Conservation (phyloP, 768 basidiomycete genomes). For the Lentinula detonsa region DNA sequence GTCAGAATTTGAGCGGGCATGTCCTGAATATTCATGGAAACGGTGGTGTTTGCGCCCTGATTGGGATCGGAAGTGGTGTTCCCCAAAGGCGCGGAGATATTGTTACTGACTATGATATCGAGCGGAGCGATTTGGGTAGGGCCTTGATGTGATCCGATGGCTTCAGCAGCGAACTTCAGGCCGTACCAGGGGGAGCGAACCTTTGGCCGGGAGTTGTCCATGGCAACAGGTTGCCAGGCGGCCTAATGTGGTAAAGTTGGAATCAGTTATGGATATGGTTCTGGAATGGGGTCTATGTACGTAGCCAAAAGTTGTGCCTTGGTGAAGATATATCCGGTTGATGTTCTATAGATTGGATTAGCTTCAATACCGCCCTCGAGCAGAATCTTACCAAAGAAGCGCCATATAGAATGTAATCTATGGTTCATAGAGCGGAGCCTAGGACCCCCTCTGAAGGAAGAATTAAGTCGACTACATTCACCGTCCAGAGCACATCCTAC, state of each 20-base stretch:
- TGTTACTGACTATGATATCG: background rate
- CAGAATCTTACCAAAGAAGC: background rate
- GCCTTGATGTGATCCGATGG: slow-evolving; percentile 1
- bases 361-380: background rate
- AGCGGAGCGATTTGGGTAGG: background rate
- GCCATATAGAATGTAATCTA: slow-evolving; percentile 1
- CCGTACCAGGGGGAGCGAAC: slow-evolving; percentile 1
- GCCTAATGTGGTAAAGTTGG: background rate
- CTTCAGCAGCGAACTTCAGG: slow-evolving; percentile 3
- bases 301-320: slow-evolving; percentile 4
- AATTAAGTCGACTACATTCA: too few relatives aligned
- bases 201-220: background rate
- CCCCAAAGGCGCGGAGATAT: background rate
- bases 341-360: background rate
- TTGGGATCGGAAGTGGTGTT: background rate
- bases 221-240: slow-evolving; percentile 1
- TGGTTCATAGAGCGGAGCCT: slow-evolving; percentile 1
- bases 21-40: background rate
- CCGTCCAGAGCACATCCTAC: background rate
- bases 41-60: too few relatives aligned
- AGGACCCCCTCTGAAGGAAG: background rate
- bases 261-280: background rate
- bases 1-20: background rate
- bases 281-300: background rate
- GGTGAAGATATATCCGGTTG: slow-evolving; percentile 2